phyloP scores from a whole-genome alignment of 768 basidiomycete genomes.

The Neoboletus magnificus region DNA sequence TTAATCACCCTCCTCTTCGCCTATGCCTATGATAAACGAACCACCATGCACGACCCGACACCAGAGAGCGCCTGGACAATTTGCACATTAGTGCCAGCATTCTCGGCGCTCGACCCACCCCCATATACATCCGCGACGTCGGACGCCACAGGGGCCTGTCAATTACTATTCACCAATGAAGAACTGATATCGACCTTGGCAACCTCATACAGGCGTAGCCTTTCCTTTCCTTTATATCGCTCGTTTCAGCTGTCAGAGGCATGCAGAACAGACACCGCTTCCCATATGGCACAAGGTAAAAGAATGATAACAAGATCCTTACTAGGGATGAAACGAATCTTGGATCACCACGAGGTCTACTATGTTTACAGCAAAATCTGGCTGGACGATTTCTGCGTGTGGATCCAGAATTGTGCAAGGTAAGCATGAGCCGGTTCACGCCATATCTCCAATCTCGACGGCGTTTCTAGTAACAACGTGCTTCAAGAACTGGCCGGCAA shows the following conservation, averaged over 20 bases:
- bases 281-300: constrained; percentile 56
- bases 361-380: constrained; percentile 87
- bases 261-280: constrained; percentile 63
- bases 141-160: constrained; percentile 4
- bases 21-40: constrained; percentile 78
- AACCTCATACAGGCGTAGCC: constrained; percentile 68
- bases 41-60: constrained; percentile 75
- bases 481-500: constrained; percentile 45
- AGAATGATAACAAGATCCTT: constrained; percentile 61
- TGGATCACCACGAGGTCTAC: constrained; percentile 83
- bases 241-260: constrained; percentile 71
- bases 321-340: constrained; percentile 65
- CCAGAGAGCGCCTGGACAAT: constrained; percentile 90
- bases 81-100: constrained; percentile 64
- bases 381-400: constrained; percentile 83
- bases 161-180: constrained; percentile 33
- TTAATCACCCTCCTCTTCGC: constrained; percentile 72
- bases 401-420: constrained; percentile 71
- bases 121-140: constrained; percentile 36
- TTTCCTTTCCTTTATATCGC: constrained; percentile 77
- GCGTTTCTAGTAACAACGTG: constrained; percentile 50
- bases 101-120: constrained; percentile 79
- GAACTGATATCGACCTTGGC: constrained; percentile 53
- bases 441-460: constrained; percentile 1
- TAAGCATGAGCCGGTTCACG: constrained; percentile 33